Conservation (phyloP, 139 green algal genomes). For the Micractinium conductrix region DNA sequence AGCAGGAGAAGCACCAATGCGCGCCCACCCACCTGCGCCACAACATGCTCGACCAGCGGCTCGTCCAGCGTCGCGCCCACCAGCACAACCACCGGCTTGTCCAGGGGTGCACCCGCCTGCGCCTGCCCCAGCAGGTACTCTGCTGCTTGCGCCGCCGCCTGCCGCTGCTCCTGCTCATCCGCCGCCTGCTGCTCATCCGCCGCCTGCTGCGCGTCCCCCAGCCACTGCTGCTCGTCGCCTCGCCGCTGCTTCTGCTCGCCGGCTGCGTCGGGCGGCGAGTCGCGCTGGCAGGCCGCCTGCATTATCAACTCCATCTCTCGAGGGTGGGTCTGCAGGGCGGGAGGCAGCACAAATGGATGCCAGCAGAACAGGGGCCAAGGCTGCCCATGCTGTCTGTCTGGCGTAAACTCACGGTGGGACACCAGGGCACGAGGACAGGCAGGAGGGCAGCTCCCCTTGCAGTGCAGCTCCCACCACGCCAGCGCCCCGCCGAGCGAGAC, state of each 20-base stretch:
- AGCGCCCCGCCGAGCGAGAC: too few species aligned
- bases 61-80: constrained; percentile 75
- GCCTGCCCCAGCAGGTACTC: constrained; percentile 1
- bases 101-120: background rate
- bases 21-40: background rate
- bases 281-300: constrained; percentile 40
- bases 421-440: too few species aligned
- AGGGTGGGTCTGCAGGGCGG: constrained; percentile 40
- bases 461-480: too few species aligned
- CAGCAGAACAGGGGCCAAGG: too few species aligned
- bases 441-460: too few species aligned
- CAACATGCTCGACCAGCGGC: constrained; percentile 43
- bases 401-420: too few species aligned
- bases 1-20: background rate
- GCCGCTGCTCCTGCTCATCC: constrained; percentile 1
- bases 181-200: too few species aligned
- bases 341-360: background rate
- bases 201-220: background rate
- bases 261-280: background rate
- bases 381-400: too few species aligned
- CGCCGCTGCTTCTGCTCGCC: background rate
- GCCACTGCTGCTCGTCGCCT: constrained; percentile 23
- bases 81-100: constrained; percentile 68
- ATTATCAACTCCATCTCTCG: constrained; percentile 63
- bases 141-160: background rate